Conservation (phyloP, 2,329 filamentous ascomycete genomes). For the Fusarium hostae region DNA sequence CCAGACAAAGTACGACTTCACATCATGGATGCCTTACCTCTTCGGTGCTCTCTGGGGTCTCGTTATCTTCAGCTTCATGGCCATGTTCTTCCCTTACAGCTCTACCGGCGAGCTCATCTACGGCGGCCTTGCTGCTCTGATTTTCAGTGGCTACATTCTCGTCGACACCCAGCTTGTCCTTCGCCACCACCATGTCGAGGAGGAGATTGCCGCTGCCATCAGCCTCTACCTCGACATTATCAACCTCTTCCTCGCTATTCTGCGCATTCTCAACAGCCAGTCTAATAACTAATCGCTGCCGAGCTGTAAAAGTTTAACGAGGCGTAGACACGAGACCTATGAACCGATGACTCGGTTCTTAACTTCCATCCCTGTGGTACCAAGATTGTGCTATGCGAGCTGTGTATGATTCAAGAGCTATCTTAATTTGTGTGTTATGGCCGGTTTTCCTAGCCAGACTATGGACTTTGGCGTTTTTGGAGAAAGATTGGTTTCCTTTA, state of each 20-base stretch:
- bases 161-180: slow-evolving; percentile 97
- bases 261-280: slow-evolving; percentile 96
- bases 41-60: slow-evolving; percentile 91
- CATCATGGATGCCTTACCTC: slow-evolving; percentile 94
- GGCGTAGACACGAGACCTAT: neutral
- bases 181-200: slow-evolving; percentile 96
- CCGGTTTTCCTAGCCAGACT: neutral
- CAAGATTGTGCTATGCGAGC: slow-evolving; percentile 8
- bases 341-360: neutral
- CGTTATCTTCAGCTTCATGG: slow-evolving; percentile 92
- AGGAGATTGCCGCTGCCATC: slow-evolving; percentile 96
- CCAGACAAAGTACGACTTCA: slow-evolving; percentile 99
- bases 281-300: slow-evolving; percentile 76
- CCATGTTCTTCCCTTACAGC: slow-evolving; percentile 85
- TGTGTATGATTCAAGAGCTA: neutral
- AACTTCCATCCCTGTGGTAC: neutral
- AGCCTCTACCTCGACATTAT: slow-evolving; percentile 96
- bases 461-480: slow-evolving; percentile 16
- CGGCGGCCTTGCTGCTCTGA: slow-evolving; percentile 80
- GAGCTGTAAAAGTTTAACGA: neutral
- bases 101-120: slow-evolving; percentile 88
- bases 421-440: slow-evolving; percentile 7
- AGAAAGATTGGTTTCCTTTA: slow-evolving; percentile 6
- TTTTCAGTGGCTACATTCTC: slow-evolving; percentile 95
- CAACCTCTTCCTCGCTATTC: slow-evolving; percentile 95